phyloP scores from a whole-genome alignment of 352 stramenopile genomes.

The Globisporangium iwayamae region DNA sequence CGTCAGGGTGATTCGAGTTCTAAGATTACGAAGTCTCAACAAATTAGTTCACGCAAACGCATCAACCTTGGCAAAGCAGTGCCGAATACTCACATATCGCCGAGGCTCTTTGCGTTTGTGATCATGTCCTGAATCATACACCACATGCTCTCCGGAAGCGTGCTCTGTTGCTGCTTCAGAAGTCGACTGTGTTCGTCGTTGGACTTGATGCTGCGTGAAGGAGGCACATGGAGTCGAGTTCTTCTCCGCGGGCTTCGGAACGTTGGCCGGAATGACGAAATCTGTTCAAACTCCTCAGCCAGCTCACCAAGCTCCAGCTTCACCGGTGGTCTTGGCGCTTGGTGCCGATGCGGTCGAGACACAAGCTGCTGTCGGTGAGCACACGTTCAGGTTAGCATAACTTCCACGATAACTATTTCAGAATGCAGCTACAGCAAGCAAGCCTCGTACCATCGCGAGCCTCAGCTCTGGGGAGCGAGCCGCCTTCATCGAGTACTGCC shows the following conservation, averaged over 20 bases:
- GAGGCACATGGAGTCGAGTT: background rate
- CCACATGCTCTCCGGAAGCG: slow-evolving; percentile 29
- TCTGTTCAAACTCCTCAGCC: background rate
- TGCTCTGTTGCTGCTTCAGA: background rate
- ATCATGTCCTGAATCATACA: slow-evolving; percentile 35
- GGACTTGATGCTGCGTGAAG: background rate
- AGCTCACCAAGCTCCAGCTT: background rate
- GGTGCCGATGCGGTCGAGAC: background rate
- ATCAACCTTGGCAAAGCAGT: background rate
- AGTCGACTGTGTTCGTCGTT: background rate
- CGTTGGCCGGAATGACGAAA: background rate
- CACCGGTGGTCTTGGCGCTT: background rate
- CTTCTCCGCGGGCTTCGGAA: slow-evolving; percentile 9
- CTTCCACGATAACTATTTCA: background rate
- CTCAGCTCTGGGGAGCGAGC: background rate
- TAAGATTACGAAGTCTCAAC: slow-evolving; percentile 9
- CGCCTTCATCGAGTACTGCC: background rate
- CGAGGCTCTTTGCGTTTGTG: slow-evolving; percentile 37
- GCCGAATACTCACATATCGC: slow-evolving; percentile 36
- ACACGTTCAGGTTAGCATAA: background rate
- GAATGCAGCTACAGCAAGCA: background rate
- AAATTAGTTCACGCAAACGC: background rate
- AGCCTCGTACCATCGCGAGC: background rate
- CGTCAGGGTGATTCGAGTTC: slow-evolving; percentile 45
- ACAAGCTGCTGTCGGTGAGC: slow-evolving; percentile 3